Evolutionary conservation across 2,329 filamentous ascomycete species (phyloP), one percentile per base, ranked within the genome.

Genomic region (Aspergillus neotritici): DNA sequence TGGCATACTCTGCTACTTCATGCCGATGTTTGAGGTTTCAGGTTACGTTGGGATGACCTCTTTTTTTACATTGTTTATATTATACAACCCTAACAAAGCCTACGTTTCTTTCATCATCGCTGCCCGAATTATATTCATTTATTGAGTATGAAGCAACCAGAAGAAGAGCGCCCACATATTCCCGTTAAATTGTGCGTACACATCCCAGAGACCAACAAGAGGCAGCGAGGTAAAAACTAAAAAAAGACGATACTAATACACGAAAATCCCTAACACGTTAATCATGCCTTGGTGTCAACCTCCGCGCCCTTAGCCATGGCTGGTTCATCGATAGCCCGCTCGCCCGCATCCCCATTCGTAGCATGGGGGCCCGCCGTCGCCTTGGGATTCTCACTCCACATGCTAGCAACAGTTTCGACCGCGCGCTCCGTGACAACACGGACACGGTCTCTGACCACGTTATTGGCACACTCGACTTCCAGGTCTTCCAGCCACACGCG

Each of bases 401-500:
- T 73, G 35, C 86, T 85, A 36, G 86, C 86, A 11, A 90, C 87
- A 17, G 89, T 86, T 71, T 96, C 90, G 3, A 91, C 84, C 0
- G 86, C 90, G 53, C 89, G 77, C 65, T 97, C 91, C 9, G 96
- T 86, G 7, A 98, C 88, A 1, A 87, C 88, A 55, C 85, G 79
- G 4, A 98, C 87, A 46, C 93, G 77, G 64, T 94, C 91, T 36
- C 82, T 82, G 59, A 95, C 79, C 13, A 87, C 80, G 50, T 82
- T 80, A 51, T 88, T 88, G 42, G 71, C 71, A 64, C 88, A 94
- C 67, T 97, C 93, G 4, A 98, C 86, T 55, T 94, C 88, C 34
- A 97, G 68, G 54, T 86, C 82, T 73, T 97, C 93, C 31, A 98
- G 72, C 90, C 91, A 97, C 5, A 98, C 84, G 49, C 81, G 86